Evolutionary conservation across 2,329 filamentous ascomycete species (phyloP).

Genomic region (Colletotrichum phormii): DNA sequence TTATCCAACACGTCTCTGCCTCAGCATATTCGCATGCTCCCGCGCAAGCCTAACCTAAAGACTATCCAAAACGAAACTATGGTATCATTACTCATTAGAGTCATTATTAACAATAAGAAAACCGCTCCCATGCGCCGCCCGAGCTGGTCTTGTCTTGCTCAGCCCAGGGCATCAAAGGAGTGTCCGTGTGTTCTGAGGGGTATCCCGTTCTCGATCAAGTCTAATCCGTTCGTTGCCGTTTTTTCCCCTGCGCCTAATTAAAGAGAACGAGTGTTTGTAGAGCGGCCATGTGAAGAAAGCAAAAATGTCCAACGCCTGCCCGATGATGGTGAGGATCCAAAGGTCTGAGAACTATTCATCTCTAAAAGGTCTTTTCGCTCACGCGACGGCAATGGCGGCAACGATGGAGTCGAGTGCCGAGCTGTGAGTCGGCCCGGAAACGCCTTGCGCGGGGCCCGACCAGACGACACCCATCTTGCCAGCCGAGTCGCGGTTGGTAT

Average conservation of each 20-base stretch:
- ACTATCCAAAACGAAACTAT: slow-evolving; percentile 14
- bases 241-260: slow-evolving; percentile 21
- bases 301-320: slow-evolving; percentile 4
- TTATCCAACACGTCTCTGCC: slow-evolving; percentile 1
- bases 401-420: slow-evolving; percentile 76
- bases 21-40: not conserved
- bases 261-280: not conserved
- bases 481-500: slow-evolving; percentile 61
- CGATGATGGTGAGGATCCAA: slow-evolving; percentile 6
- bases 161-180: slow-evolving; percentile 12
- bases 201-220: slow-evolving; percentile 30
- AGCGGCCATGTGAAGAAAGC: not conserved
- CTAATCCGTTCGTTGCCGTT: slow-evolving; percentile 18
- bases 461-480: slow-evolving; percentile 72
- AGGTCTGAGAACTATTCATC: not conserved
- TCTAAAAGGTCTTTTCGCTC: slow-evolving; percentile 3
- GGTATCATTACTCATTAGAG: slow-evolving; percentile 38
- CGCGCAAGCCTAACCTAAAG: not conserved
- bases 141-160: slow-evolving; percentile 1
- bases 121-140: slow-evolving; percentile 12
- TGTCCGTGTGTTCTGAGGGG: slow-evolving; percentile 23
- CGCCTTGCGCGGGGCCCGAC: slow-evolving; percentile 67
- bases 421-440: slow-evolving; percentile 70
- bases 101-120: slow-evolving; percentile 33
- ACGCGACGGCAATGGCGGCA: slow-evolving; percentile 62